These are phyloP conservation scores for Dipteronia sinensis DNA, from an alignment of 345 rosid genomes.

Conservation along the genomic window DNA sequence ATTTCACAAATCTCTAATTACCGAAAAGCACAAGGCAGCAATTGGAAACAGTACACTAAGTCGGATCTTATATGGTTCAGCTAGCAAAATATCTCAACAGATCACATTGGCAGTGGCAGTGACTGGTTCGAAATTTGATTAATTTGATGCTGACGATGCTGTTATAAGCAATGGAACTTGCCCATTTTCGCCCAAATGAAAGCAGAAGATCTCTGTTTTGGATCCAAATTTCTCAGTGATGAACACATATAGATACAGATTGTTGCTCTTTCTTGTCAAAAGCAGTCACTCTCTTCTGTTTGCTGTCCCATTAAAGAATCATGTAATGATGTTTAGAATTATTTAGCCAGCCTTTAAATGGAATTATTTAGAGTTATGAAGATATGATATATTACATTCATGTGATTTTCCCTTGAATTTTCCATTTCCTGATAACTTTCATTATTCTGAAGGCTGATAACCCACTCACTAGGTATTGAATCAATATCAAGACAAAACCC, in stretches of 20 bases:
- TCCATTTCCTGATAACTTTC: not conserved
- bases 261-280: no score
- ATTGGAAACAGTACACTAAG: not conserved
- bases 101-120: not conserved
- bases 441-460: no score
- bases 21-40: not conserved
- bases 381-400: not conserved
- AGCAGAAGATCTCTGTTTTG: not conserved
- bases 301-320: not conserved
- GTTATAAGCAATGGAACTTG: not conserved
- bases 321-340: not conserved
- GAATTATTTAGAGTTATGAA: not conserved
- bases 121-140: not conserved
- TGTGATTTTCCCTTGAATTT: not conserved
- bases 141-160: not conserved
- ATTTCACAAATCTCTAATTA: not conserved
- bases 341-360: conserved; percentile 1
- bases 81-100: not conserved
- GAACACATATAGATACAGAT: not conserved
- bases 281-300: not conserved
- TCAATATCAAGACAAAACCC: no score
- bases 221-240: not conserved
- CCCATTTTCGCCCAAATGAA: not conserved
- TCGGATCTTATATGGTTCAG: not conserved
- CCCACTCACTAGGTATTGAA: no score